Evolutionary conservation across 1,139 yeast species (phyloP).

Genomic region (Pneumocystis oryctolagi): DNA sequence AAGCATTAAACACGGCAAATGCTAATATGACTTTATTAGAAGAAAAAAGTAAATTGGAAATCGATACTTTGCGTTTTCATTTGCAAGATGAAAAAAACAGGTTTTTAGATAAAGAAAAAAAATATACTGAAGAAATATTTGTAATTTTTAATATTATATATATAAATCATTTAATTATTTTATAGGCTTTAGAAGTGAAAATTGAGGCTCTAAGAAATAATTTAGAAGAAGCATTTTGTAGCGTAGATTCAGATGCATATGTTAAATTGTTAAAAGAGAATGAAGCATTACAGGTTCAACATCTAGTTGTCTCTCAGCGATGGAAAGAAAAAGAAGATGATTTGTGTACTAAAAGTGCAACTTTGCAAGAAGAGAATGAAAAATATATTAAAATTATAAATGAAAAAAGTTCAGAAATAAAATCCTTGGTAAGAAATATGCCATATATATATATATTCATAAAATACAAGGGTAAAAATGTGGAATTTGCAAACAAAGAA

Average conservation of each 20-base stretch:
- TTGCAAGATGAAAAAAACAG: slow-evolving; percentile 14
- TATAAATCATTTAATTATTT: neutral
- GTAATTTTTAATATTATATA: slow-evolving; percentile 10
- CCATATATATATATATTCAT: slow-evolving; percentile 22
- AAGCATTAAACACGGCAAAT: slow-evolving; percentile 13
- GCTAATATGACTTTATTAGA: slow-evolving; percentile 6
- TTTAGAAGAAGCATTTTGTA: slow-evolving; percentile 26
- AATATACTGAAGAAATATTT: slow-evolving; percentile 21
- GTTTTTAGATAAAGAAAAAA: slow-evolving; percentile 14
- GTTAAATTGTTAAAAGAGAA: slow-evolving; percentile 27
- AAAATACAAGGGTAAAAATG: slow-evolving; percentile 19
- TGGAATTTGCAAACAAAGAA: slow-evolving; percentile 12
- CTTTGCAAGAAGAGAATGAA: slow-evolving; percentile 26
- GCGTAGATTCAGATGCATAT: slow-evolving; percentile 21
- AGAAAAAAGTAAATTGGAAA: slow-evolving; percentile 15
- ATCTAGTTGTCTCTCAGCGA: slow-evolving; percentile 48
- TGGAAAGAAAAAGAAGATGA: slow-evolving; percentile 51
- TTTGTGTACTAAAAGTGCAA: slow-evolving; percentile 34
- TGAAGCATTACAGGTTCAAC: slow-evolving; percentile 50
- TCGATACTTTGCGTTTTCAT: slow-evolving; percentile 13
- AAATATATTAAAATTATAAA: slow-evolving; percentile 14
- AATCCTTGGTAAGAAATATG: neutral
- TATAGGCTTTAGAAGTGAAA: slow-evolving; percentile 25
- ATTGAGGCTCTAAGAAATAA: slow-evolving; percentile 32
- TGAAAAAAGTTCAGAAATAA: neutral